Base-by-base conservation (phyloP, 495 filamentous ascomycete genomes). In the Rhizodiscina lignyota region DNA sequence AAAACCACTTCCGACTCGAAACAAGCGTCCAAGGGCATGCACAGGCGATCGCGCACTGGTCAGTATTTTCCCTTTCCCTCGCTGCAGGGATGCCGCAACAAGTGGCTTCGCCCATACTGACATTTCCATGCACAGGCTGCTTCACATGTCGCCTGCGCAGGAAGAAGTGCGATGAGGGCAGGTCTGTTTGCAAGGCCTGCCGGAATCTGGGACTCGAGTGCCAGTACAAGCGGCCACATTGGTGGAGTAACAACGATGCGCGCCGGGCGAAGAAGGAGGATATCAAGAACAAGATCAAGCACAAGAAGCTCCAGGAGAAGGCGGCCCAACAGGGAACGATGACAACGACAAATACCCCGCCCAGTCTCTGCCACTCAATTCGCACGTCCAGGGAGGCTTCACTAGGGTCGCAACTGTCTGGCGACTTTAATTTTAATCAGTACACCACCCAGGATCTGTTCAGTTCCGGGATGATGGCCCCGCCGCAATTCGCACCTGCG, bases 91-190 rank as follows among this genome's bases (percentile, higher is more conserved):
- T 35, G 28, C 35, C 32, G 30, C n/a, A n/a, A n/a, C n/a, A n/a
- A n/a, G n/a, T n/a, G n/a, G n/a, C n/a, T 23, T 34, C 35, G 26
- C 40, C 26, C 26, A 13, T 8, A 27, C 24, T 27, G 24, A 27
- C 24, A 27, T 27, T 6, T 27, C 13, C 8, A 27, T 42, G 33
- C 39, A 21, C 55, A 96, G 89, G 89, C 33, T 97, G 89, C 70
- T 97, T 87, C 58, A 96, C 87, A 36, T 97, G 89, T 64, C 78
- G 89, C 49, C 59, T 97, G 42, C 74, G 89, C 52, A 60, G 89
- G 48, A 94, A 97, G 70, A 97, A 97, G 72, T 96, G 89, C 61
- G 87, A 97, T 52, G 89, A 97, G 59, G 78, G 75, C 36, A 79
- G 79, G 47, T 79, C 83, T 24, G 63, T 72, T 42, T 97, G 89